phyloP scores from a whole-genome alignment of 306 rosid species.

The Lathyrus oleraceus region DNA sequence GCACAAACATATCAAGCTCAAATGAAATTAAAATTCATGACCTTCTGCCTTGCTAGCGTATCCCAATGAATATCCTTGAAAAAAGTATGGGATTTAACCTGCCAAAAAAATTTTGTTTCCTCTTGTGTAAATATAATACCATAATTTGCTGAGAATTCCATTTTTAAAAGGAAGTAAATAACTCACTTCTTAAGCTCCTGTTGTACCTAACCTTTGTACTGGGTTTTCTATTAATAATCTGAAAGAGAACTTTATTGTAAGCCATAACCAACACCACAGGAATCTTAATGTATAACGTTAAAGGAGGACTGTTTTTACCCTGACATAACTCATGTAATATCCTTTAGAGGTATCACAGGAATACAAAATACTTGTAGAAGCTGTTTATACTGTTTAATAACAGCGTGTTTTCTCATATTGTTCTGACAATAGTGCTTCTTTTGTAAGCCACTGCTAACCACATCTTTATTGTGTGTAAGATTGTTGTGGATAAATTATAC shows the following conservation, averaged over 20 bases:
- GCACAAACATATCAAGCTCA: conserved; percentile 20
- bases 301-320: conserved; percentile 1
- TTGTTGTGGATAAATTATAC: not conserved
- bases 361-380: conserved; percentile 19
- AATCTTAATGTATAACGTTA: conserved; percentile 2
- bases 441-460: conserved; percentile 1
- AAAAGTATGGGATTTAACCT: conserved; percentile 84
- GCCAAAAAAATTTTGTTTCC: conserved; percentile 40
- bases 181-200: conserved; percentile 87
- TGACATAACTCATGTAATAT: conserved; percentile 15
- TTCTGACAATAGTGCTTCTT: conserved; percentile 12
- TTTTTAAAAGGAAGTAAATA: conserved; percentile 25
- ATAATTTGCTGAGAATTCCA: conserved; percentile 12
- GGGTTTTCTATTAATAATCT: conserved; percentile 85
- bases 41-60: conserved; percentile 97
- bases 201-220: conserved; percentile 92
- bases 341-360: conserved; percentile 17
- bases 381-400: not conserved
- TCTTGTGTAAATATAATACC: conserved; percentile 1
- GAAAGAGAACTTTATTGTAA: conserved; percentile 41
- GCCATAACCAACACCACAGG: conserved; percentile 33
- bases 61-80: conserved; percentile 94
- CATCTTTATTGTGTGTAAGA: not conserved
- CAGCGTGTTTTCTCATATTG: conserved; percentile 23
- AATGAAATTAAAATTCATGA: conserved; percentile 28